A percentile compares a stretch with the other conserved stretches of the same genome.
phyloP scores from a whole-genome alignment of 2,329 filamentous ascomycete species.

The Volutella citrinella region DNA sequence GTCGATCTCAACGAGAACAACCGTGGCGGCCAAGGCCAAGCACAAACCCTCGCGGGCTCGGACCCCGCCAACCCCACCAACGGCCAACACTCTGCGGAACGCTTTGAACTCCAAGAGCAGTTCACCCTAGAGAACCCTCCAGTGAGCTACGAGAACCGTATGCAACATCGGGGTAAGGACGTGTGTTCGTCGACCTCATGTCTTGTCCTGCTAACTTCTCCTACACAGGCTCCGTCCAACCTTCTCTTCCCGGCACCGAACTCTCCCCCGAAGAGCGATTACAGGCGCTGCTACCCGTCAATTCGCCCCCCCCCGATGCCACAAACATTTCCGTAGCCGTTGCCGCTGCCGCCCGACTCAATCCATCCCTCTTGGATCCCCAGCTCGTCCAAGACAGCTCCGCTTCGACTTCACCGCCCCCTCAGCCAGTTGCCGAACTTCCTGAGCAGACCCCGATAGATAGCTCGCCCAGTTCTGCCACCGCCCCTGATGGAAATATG shows the following conservation, averaged over 20 bases:
- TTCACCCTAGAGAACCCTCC: slow-evolving; percentile 57
- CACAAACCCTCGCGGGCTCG: no score
- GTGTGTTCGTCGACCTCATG: neutral
- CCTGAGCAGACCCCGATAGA: slow-evolving; percentile 21
- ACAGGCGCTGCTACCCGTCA: slow-evolving; percentile 41
- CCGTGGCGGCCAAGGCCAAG: slow-evolving; percentile 42
- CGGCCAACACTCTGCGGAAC: slow-evolving; percentile 27
- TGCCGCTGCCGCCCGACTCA: slow-evolving; percentile 54
- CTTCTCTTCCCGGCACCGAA: slow-evolving; percentile 28
- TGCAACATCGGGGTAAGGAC: slow-evolving; percentile 26
- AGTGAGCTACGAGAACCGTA: slow-evolving; percentile 41
- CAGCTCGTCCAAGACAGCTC: slow-evolving; percentile 37
- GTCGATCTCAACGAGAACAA: slow-evolving; percentile 65
- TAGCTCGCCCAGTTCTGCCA: slow-evolving; percentile 18
- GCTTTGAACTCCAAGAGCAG: slow-evolving; percentile 56
- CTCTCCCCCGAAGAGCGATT: slow-evolving; percentile 49
- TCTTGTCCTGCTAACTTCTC: slow-evolving; percentile 9
- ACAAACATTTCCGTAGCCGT: slow-evolving; percentile 54
- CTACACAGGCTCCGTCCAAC: slow-evolving; percentile 16
- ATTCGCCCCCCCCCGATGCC: slow-evolving; percentile 39
- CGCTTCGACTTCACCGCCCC: slow-evolving; percentile 28
- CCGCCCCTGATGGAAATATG: slow-evolving; percentile 20
- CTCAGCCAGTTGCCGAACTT: slow-evolving; percentile 18
- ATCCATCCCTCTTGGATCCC: slow-evolving; percentile 53
- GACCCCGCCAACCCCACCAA: slow-evolving; percentile 24